Percentiles rank a stretch among this genome's conserved stretches.
Conservation (phyloP, 768 basidiomycete species). For the Scleroderma citrinum region DNA sequence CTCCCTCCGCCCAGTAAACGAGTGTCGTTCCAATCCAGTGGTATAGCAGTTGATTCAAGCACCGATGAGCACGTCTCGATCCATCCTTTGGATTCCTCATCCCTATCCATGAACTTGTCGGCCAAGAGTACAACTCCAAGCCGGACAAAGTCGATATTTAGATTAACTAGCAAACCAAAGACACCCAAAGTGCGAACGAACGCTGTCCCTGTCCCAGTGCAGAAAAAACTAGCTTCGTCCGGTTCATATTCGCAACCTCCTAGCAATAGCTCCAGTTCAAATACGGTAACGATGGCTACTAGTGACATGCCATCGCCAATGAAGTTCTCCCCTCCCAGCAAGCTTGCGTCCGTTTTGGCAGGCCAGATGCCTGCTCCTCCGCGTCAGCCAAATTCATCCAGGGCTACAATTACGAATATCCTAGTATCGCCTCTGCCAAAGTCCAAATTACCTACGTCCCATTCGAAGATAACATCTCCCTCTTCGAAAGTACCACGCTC, state of each 20-base stretch:
- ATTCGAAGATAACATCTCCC: slow-evolving; percentile 3
- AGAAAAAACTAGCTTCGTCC: slow-evolving; percentile 13
- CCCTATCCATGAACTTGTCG: background rate
- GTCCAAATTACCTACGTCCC: slow-evolving; percentile 19
- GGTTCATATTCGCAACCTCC: slow-evolving; percentile 2
- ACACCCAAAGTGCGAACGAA: slow-evolving; percentile 11
- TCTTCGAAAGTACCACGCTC: slow-evolving; percentile 8
- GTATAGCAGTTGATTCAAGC: background rate
- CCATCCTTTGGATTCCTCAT: background rate
- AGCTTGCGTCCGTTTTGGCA: slow-evolving; percentile 24
- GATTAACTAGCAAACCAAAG: slow-evolving; percentile 22
- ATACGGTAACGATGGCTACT: slow-evolving; percentile 16
- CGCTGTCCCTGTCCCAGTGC: background rate
- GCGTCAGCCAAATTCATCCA: background rate
- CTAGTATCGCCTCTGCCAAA: slow-evolving; percentile 3
- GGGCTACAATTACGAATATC: background rate
- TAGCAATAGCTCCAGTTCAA: slow-evolving; percentile 3
- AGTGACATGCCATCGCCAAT: slow-evolving; percentile 6
- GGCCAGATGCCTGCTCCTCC: slow-evolving; percentile 15
- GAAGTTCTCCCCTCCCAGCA: slow-evolving; percentile 26
- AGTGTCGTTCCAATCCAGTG: slow-evolving; percentile 22
- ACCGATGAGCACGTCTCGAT: slow-evolving; percentile 12
- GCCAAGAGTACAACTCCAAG: background rate
- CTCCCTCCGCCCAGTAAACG: slow-evolving; percentile 20
- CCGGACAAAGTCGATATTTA: slow-evolving; percentile 28